Percentiles rank a stretch among this genome's conserved stretches.
These are phyloP conservation scores for Hygrophila difformis DNA, from an alignment of 257 asterid genomes.

Conservation along the genomic window DNA sequence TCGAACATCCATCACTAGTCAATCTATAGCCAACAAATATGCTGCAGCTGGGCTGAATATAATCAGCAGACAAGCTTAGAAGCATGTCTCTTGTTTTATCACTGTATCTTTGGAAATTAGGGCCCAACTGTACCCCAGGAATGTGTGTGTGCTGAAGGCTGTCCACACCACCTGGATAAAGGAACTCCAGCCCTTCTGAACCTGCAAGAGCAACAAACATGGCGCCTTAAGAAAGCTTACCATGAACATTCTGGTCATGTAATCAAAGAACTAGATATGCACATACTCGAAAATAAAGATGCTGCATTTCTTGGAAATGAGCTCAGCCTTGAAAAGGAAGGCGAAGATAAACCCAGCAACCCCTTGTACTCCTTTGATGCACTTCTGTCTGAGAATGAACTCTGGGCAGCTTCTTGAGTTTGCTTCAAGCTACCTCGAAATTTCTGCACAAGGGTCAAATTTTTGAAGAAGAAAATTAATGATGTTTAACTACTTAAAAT, in stretches of 20 bases:
- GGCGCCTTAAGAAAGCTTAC: background rate
- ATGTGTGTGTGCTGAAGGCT: constrained; percentile 2
- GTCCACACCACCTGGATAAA: constrained; percentile 1
- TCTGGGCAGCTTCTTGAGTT: constrained; percentile 20
- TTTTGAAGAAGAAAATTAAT: background rate
- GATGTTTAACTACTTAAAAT: background rate
- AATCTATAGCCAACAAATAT: constrained; percentile 47
- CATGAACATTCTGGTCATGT: background rate
- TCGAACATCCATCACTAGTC: constrained; percentile 33
- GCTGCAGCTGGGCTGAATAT: background rate
- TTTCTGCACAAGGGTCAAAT: constrained; percentile 40
- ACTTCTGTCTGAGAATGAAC: constrained; percentile 14
- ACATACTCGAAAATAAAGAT: constrained; percentile 10
- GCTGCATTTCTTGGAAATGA: background rate
- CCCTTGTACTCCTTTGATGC: constrained; percentile 13
- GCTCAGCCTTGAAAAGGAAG: constrained; percentile 1
- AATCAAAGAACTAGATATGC: background rate
- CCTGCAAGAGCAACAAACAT: too few relatives aligned
- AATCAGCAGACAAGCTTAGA: constrained; percentile 6
- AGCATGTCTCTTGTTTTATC: constrained; percentile 34
- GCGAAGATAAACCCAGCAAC: constrained; percentile 9
- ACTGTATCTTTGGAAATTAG: constrained; percentile 22
- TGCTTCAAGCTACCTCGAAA: constrained; percentile 37
- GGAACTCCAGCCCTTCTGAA: background rate
- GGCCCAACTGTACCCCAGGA: constrained; percentile 4